Conservation (phyloP, 768 basidiomycete genomes). For the Lactarius tabidus region DNA sequence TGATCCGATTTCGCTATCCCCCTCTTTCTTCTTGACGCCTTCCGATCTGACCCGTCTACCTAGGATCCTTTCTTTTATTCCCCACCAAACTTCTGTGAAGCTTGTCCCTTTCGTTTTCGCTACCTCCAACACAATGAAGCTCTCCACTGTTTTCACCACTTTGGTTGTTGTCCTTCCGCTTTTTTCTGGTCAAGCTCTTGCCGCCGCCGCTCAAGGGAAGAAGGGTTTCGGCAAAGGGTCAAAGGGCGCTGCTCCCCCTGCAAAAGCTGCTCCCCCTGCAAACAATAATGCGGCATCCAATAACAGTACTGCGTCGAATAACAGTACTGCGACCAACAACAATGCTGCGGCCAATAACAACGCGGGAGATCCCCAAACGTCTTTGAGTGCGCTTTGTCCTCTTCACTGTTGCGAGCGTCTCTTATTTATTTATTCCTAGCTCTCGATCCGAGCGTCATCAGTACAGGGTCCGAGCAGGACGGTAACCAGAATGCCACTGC, state of each 20-base stretch:
- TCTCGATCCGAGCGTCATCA: slow-evolving; percentile 48
- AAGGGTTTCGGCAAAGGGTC: neutral
- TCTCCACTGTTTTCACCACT: slow-evolving; percentile 14
- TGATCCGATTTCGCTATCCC: too few species aligned
- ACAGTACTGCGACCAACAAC: neutral
- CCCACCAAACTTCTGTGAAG: slow-evolving; percentile 49
- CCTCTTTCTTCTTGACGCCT: neutral
- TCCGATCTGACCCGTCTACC: slow-evolving; percentile 25
- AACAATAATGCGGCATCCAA: neutral
- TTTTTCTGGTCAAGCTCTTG: slow-evolving; percentile 14
- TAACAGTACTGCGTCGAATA: too few species aligned
- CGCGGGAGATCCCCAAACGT: slow-evolving; percentile 41
- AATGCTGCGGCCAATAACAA: neutral
- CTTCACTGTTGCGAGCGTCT: neutral
- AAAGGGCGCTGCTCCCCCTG: slow-evolving; percentile 21
- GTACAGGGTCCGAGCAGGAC: slow-evolving; percentile 49
- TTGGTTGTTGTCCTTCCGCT: slow-evolving; percentile 8
- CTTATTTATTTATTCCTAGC: slow-evolving; percentile 24
- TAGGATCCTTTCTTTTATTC: slow-evolving; percentile 33
- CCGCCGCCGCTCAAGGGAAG: neutral
- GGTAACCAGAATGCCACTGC: slow-evolving; percentile 39
- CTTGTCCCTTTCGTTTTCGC: slow-evolving; percentile 25
- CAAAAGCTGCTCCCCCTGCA: slow-evolving; percentile 21
- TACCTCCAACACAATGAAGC: slow-evolving; percentile 23
- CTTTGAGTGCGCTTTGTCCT: slow-evolving; percentile 33